Evolutionary conservation across 1,284 basidiomycete genomes (phyloP).

Genomic region (Ganoderma boninense): DNA sequence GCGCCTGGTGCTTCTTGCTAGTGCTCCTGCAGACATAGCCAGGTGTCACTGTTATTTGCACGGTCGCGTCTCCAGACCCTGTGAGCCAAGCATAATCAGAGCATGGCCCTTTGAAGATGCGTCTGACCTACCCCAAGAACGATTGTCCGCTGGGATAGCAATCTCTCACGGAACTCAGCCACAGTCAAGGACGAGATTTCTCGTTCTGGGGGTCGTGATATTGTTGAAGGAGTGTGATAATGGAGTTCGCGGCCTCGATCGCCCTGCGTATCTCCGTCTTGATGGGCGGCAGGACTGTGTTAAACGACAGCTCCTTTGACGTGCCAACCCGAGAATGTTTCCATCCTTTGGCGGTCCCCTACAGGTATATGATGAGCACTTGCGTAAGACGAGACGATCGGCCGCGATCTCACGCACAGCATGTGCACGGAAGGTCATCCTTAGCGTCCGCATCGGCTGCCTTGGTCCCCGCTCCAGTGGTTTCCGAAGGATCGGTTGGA

Average conservation of each 20-base stretch:
- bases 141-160: background rate
- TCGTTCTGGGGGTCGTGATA: background rate
- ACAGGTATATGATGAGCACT: background rate
- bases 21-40: conserved; percentile 20
- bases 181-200: background rate
- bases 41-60: background rate
- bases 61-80: conserved; percentile 10
- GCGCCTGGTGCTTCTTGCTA: conserved; percentile 2
- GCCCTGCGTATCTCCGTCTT: background rate
- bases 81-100: background rate
- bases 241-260: background rate
- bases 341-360: conserved; percentile 5
- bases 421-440: conserved; percentile 3
- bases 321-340: background rate
- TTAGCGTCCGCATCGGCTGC: background rate
- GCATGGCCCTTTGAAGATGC: background rate
- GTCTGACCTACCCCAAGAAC: conserved; percentile 1
- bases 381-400: background rate
- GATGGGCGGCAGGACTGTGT: conserved; percentile 1
- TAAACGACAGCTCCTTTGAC: background rate
- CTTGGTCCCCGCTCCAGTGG: background rate
- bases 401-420: background rate
- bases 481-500: background rate
- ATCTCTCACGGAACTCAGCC: background rate
- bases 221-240: background rate